Evolutionary conservation across 2,329 filamentous ascomycete genomes (phyloP), one percentile per base, ranked within the genome.

Genomic region (Claviceps pazoutovae): DNA sequence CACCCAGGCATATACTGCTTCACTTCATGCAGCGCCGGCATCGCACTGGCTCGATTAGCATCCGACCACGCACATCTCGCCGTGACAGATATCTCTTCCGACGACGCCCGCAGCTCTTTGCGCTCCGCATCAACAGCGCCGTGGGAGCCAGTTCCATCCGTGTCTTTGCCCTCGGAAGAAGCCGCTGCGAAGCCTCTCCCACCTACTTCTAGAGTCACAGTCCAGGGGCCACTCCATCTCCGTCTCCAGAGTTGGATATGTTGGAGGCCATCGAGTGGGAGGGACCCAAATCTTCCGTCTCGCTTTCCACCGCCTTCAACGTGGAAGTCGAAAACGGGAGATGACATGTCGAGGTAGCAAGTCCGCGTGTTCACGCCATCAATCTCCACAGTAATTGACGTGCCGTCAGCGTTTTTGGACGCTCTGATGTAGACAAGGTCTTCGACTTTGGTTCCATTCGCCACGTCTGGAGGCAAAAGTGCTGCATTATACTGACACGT

Each of bases 21-120:
- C 48, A 87, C 74, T 68, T 97, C 90, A 59, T 93, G 85, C 49
- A 91, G 77, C 1, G 90, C 90, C 0, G 91, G 90, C 47, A 97
- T 89, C 1, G 75, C 74, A 3, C 80, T 83, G 2, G 69, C 66
- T 38, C 71, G 69, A 61, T 96, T 96, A 45, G 79, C 82, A 69
- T 98, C 93, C 60, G 84, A 88, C 89, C 90, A 97, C 36, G 86
- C 72, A 67, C 93, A 97, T 16, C 83, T 75, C 1, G 90, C 80
- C 37, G 71, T 75, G 1, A 89, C 86, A 56, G 74, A 75, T 37
- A 88, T 63, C 5, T 54, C 47, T 14, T 59, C 56, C 4, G 53
- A 53, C 8, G 30, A 19, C 2, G 14, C 52, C 43, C 56, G 50
- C 16, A 51, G 48, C 39, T 34, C 30, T 34, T 55, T 59, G 4